A percentile compares a stretch with the other conserved stretches of the same genome.
These are phyloP conservation scores for Pseudonitzschia delicatissima DNA, from an alignment of 108 stramenopile species.

Conservation along the genomic window DNA sequence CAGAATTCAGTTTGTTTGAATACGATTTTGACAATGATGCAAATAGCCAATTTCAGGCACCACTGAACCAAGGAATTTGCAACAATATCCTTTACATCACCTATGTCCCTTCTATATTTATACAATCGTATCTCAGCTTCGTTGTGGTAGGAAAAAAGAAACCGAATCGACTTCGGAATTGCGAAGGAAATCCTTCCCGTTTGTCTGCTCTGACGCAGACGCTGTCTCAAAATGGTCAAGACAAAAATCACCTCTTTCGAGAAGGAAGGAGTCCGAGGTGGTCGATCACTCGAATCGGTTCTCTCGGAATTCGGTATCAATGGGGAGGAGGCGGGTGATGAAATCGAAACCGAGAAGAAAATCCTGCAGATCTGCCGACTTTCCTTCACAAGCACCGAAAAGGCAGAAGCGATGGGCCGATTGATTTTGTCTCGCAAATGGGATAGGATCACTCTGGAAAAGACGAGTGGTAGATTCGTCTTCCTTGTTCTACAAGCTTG, in stretches of 20 bases:
- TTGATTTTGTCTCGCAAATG: background rate
- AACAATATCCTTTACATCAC: too few species aligned
- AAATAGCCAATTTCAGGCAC: too few species aligned
- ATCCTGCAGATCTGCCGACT: background rate
- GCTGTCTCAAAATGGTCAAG: too few species aligned
- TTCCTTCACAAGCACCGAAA: background rate
- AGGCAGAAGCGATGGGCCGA: background rate
- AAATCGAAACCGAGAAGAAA: background rate
- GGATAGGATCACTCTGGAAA: background rate
- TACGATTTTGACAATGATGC: too few species aligned
- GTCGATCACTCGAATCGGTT: background rate
- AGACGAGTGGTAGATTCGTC: background rate
- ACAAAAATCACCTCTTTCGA: slow-evolving; percentile 10
- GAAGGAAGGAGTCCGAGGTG: slow-evolving; percentile 1
- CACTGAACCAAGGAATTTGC: too few species aligned
- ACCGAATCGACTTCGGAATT: too few species aligned
- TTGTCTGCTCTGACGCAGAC: too few species aligned
- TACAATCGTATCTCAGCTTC: too few species aligned
- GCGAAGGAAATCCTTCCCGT: too few species aligned
- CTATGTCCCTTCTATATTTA: too few species aligned
- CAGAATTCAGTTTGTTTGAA: too few species aligned
- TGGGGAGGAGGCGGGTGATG: background rate
- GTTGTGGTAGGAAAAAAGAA: too few species aligned
- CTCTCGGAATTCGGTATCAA: background rate
- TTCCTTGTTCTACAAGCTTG: background rate